Base-by-base conservation (phyloP, 2,329 filamentous ascomycete species). In the Penicillium rolfsii region DNA sequence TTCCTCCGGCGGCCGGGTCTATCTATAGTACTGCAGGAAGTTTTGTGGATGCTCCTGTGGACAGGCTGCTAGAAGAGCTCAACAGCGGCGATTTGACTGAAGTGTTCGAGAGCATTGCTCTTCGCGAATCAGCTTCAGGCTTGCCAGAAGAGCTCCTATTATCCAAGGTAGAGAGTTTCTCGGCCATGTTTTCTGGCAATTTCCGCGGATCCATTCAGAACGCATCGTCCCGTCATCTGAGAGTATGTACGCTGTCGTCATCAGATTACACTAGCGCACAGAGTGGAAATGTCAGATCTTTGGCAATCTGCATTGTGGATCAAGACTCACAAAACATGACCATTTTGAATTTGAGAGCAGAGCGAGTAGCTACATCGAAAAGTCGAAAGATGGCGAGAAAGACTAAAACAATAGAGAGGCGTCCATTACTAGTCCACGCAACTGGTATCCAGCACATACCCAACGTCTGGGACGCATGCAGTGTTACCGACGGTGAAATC, bases 381-480 rank as follows among this genome's bases (percentile, higher is more conserved):
- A 72, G 66, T 50, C 70, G 72, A 50, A 67, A 60, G 16, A 57
- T 65, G 7, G 67, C 43, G 5, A 74, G 71, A 33, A 75, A 71
- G 54, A 26, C 66, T 8, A 73, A 71, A 54, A 64, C 19, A 57
- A 59, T 65, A 28, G 68, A 68, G 48, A 71, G 58, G 63, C 72
- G 65, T 55, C 63, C 68, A 12, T 52, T 73, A 12, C 67, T 76
- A 3, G 64, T 76, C 5, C 74, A 77, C 46, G 77, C 77, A 28
- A 77, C 79, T 19, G 77, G 77, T 30, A 76, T 87, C 35, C 81
- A 84, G 55, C 84, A 87, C 68, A 87, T 86, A 8, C 83, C 89
- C 58, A 87, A 87, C 63, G 86, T 93, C 16, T 83, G 88, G 28
- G 90, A 93, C 76, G 90, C 89, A 6, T 91, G 89, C 74, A 90